These are phyloP conservation scores for Penicillium sp. DNA, from an alignment of 2,329 filamentous ascomycete species.

Conservation along the genomic window DNA sequence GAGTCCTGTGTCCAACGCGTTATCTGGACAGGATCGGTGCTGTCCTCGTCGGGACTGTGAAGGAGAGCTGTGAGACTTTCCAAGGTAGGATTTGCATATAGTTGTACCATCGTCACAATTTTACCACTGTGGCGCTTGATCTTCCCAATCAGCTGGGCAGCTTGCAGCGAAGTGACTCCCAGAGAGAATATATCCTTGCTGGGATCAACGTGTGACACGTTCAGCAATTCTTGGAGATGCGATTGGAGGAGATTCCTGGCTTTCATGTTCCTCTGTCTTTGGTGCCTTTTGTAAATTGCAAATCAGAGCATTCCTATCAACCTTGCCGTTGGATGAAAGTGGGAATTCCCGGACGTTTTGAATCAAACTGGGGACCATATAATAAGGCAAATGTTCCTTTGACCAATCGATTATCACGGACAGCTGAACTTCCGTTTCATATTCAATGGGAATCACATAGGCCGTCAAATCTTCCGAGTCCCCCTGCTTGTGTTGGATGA, in stretches of 20 bases:
- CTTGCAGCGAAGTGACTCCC: neutral
- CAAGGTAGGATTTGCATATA: neutral
- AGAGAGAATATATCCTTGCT: neutral
- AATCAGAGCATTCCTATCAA: constrained; percentile 30
- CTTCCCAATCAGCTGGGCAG: constrained; percentile 12
- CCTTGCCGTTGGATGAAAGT: constrained; percentile 69
- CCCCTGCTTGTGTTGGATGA: neutral
- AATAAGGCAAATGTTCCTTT: constrained; percentile 64
- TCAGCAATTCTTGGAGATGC: neutral
- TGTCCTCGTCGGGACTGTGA: neutral
- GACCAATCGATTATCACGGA: neutral
- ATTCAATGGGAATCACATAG: neutral
- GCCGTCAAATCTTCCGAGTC: neutral
- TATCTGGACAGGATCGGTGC: neutral
- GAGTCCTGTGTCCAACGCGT: neutral
- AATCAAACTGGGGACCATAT: constrained; percentile 66
- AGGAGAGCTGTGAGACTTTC: neutral
- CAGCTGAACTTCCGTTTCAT: neutral
- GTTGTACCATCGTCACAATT: neutral
- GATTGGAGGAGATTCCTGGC: neutral
- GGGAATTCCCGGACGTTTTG: constrained; percentile 65
- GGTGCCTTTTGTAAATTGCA: neutral
- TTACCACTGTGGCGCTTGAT: constrained; percentile 47
- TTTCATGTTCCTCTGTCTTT: neutral
- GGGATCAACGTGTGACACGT: neutral